Conservation (phyloP, 768 basidiomycete species). For the Gloeopeniophorella convolvens region DNA sequence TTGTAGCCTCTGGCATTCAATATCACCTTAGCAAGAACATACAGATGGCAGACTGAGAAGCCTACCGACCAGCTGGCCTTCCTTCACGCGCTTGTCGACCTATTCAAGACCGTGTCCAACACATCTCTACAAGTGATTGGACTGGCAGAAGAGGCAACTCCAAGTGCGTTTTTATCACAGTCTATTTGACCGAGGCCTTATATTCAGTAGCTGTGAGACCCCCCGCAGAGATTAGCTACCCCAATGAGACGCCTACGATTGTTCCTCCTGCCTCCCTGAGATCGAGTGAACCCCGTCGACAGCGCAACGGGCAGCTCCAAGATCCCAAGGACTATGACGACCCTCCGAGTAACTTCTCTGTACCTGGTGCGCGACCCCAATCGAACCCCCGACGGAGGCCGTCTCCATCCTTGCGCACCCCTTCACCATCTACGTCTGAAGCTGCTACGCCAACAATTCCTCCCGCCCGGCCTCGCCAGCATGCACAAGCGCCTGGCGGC, state of each 20-base stretch:
- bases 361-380: not conserved
- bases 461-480: slow-evolving; percentile 2
- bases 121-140: slow-evolving; percentile 54
- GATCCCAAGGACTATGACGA: slow-evolving; percentile 12
- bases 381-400: slow-evolving; percentile 1
- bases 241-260: slow-evolving; percentile 12
- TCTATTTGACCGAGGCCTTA: slow-evolving; percentile 1
- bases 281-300: not conserved
- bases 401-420: slow-evolving; percentile 10
- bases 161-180: slow-evolving; percentile 28
- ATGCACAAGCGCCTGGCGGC: slow-evolving; percentile 1
- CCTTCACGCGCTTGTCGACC: slow-evolving; percentile 55
- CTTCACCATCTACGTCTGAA: slow-evolving; percentile 7
- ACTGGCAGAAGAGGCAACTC: slow-evolving; percentile 36
- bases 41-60: slow-evolving; percentile 84
- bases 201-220: not conserved
- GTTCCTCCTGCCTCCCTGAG: not conserved
- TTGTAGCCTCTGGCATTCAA: slow-evolving; percentile 60
- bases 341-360: slow-evolving; percentile 2
- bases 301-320: not conserved
- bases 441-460: not conserved
- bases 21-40: slow-evolving; percentile 82
- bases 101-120: slow-evolving; percentile 39
- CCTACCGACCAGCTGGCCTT: slow-evolving; percentile 67
- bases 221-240: not conserved